Base-by-base conservation (phyloP, 2,329 filamentous ascomycete genomes). In the Leptographium flavum region DNA sequence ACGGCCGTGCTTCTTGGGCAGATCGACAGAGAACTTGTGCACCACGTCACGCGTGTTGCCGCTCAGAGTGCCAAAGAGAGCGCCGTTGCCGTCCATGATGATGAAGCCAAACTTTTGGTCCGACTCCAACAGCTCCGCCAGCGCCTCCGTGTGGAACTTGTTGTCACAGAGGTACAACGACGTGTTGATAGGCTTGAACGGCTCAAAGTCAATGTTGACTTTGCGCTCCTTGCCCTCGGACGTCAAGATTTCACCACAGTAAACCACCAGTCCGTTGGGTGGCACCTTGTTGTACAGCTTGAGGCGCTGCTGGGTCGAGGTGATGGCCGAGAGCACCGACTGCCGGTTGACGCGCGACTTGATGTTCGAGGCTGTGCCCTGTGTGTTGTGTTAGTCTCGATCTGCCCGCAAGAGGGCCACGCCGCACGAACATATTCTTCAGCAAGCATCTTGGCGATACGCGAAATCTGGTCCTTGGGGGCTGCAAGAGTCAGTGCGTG, bases 31-130 rank as follows among this genome's bases (percentile, higher is more conserved):
- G 70, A 98, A 94, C 68, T 98, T 98, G 71, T 98, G 92, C 43
- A 96, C 75, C 42, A 98, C 76, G 57, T 98, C 93, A 63, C 92
- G 81, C 31, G 92, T 98, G 67, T 98, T 98, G 56, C 92, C 93
- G 58, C 87, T 94, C 36, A 98, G 74, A 1, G 92, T 98, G 57
- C 92, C 92, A 56, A 98, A 98, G 27, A 98, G 79, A 37, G 92
- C 86, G 57, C 92, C 93, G 67, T 98, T 98, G 70, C 92, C 92
- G 62, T 98, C 92, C 92, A 98, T 98, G 69, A 98, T 82, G 65
- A 98, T 98, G 70, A 98, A 98, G 45, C 92, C 92, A 57, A 98
- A 98, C 68, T 94, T 95, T 68, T 96, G 92, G 63, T 98, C 92
- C 17, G 90, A 95, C 69, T 98, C 92, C 54, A 98, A 81, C 58